Conservation (phyloP, 495 filamentous ascomycete genomes). For the Penicillium simplicissimum region DNA sequence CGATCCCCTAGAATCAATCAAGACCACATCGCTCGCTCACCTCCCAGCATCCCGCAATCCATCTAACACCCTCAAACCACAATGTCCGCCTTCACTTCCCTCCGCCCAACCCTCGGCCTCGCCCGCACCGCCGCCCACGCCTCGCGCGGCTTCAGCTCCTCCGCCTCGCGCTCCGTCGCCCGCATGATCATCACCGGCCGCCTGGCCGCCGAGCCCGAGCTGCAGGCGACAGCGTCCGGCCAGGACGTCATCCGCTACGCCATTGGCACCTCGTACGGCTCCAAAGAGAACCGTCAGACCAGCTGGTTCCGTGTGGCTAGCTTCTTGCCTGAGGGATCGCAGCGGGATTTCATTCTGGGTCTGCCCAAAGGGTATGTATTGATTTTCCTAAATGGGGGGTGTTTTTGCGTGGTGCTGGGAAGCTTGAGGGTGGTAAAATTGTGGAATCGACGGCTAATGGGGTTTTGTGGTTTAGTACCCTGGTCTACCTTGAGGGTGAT, state of each 20-base stretch:
- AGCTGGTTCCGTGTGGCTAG: constrained; percentile 75
- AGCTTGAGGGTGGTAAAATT: not conserved
- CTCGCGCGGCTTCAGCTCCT: constrained; percentile 60
- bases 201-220: constrained; percentile 69
- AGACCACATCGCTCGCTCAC: constrained; percentile 18
- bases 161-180: constrained; percentile 47
- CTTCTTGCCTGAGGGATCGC: constrained; percentile 60
- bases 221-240: constrained; percentile 63
- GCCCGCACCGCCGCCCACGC: constrained; percentile 38
- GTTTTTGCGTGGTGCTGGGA: not conserved
- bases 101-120: constrained; percentile 40
- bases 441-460: constrained; percentile 7
- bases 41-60: constrained; percentile 28
- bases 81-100: constrained; percentile 53
- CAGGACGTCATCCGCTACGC: constrained; percentile 67
- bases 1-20: not conserved
- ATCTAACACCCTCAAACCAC: constrained; percentile 16
- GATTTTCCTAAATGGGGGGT: not conserved
- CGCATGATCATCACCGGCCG: constrained; percentile 75
- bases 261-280: constrained; percentile 60
- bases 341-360: constrained; percentile 62
- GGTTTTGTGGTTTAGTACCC: constrained; percentile 45
- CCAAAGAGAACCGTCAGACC: constrained; percentile 61
- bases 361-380: constrained; percentile 78
- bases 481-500: constrained; percentile 75